Evolutionary conservation across 345 rosid genomes (phyloP).

Genomic region (Gossypium australe): DNA sequence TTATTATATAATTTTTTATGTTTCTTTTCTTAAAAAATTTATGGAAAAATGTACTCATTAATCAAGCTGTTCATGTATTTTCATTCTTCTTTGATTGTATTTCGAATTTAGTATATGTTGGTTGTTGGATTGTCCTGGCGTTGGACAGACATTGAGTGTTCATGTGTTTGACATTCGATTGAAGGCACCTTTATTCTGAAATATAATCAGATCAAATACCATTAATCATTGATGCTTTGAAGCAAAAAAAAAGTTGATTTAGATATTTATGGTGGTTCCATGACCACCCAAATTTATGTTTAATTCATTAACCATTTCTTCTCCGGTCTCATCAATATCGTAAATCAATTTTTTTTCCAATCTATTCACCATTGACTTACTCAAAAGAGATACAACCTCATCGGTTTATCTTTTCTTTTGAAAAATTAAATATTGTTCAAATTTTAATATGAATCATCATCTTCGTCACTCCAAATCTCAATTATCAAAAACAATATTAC

Average conservation of each 20-base stretch:
- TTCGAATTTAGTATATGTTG: background rate
- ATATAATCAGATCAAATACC: background rate
- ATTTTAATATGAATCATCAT: no score
- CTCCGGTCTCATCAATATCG: background rate
- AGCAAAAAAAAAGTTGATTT: no score
- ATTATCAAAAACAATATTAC: no score
- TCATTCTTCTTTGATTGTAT: background rate
- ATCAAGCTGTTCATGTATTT: slow-evolving; percentile 7
- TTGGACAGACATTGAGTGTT: slow-evolving; percentile 2
- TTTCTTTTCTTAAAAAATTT: background rate
- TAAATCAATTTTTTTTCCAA: no score
- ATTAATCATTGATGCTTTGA: background rate
- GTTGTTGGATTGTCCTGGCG: background rate
- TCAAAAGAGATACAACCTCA: no score
- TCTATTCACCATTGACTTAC: no score
- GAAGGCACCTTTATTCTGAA: background rate
- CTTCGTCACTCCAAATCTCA: no score
- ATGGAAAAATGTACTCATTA: slow-evolving; percentile 12
- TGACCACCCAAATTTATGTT: background rate
- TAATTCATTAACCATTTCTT: background rate
- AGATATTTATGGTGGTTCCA: no score
- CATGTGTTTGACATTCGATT: background rate
- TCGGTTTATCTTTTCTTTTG: no score
- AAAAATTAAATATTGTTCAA: no score
- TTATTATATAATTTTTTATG: background rate